phyloP scores from a whole-genome alignment of 805 yeast species.

The Saturnispora bothae region DNA sequence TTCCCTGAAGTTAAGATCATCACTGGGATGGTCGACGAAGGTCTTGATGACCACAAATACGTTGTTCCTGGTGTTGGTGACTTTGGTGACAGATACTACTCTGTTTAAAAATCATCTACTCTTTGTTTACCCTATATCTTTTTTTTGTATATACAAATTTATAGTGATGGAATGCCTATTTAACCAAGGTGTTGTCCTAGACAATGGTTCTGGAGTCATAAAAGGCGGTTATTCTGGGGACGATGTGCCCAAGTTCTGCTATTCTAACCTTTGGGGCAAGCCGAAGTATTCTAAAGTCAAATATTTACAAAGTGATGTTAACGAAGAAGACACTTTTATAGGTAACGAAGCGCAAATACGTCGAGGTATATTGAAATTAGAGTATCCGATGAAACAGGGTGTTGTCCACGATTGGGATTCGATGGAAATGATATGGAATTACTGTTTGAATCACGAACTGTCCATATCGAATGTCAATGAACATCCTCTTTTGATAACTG shows the following conservation, averaged over 20 bases:
- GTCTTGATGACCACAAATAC: conserved; percentile 73
- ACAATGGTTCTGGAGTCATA: conserved; percentile 75
- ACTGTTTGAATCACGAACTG: conserved; percentile 41
- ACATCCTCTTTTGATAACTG: conserved; percentile 82
- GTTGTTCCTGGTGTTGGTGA: conserved; percentile 95
- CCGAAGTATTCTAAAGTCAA: conserved; percentile 69
- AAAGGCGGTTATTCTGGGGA: conserved; percentile 94
- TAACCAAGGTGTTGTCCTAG: conserved; percentile 70
- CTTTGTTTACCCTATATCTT: not conserved
- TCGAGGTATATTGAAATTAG: conserved; percentile 63
- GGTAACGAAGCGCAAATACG: conserved; percentile 68
- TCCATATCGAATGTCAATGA: conserved; percentile 51
- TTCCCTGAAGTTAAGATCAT: conserved; percentile 82
- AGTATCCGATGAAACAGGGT: conserved; percentile 75
- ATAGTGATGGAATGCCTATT: conserved; percentile 23
- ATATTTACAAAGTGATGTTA: conserved; percentile 50
- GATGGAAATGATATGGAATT: conserved; percentile 75
- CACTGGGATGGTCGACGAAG: conserved; percentile 88
- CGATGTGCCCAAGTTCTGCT: conserved; percentile 59
- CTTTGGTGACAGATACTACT: conserved; percentile 95
- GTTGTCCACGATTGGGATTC: conserved; percentile 74
- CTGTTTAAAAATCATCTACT: conserved; percentile 60
- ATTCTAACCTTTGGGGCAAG: conserved; percentile 61
- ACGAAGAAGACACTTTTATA: conserved; percentile 52
- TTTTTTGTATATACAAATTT: not conserved